phyloP scores from a whole-genome alignment of 805 yeast genomes.

The Wickerhamiella nectarea region DNA sequence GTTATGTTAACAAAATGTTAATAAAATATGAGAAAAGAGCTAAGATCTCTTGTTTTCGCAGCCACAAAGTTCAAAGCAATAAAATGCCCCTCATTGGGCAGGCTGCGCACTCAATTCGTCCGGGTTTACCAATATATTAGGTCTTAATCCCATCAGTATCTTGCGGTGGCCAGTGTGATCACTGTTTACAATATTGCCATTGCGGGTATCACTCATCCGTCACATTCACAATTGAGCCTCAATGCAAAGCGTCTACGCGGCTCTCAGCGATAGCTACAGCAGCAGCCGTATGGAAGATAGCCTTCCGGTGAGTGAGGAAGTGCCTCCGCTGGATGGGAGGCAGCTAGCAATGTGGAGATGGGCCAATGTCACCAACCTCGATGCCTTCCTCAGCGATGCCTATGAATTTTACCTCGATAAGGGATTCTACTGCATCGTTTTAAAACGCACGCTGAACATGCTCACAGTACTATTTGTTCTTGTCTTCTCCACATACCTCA shows the following conservation, averaged over 20 bases:
- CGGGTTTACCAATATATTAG: no score
- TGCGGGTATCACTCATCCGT: neutral
- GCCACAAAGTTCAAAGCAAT: no score
- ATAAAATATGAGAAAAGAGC: no score
- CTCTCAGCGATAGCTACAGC: neutral
- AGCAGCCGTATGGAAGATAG: neutral
- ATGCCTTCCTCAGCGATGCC: slow-evolving; percentile 66
- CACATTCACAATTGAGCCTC: neutral
- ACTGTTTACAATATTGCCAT: no score
- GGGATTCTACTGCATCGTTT: slow-evolving; percentile 68
- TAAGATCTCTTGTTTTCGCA: no score
- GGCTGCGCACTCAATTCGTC: no score
- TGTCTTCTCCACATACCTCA: slow-evolving; percentile 61
- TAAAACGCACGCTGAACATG: slow-evolving; percentile 52
- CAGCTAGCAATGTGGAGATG: slow-evolving; percentile 88
- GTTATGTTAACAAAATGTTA: no score
- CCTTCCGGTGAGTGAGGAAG: neutral
- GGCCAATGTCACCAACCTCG: slow-evolving; percentile 92
- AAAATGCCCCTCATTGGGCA: no score
- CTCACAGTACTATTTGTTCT: slow-evolving; percentile 68
- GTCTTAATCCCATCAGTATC: no score
- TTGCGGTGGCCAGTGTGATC: no score
- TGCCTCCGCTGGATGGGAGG: slow-evolving; percentile 30
- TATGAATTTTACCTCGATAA: slow-evolving; percentile 75
- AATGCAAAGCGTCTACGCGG: neutral